Conservation (phyloP, 148 eudicot genomes). For the Beta vulgaris region DNA sequence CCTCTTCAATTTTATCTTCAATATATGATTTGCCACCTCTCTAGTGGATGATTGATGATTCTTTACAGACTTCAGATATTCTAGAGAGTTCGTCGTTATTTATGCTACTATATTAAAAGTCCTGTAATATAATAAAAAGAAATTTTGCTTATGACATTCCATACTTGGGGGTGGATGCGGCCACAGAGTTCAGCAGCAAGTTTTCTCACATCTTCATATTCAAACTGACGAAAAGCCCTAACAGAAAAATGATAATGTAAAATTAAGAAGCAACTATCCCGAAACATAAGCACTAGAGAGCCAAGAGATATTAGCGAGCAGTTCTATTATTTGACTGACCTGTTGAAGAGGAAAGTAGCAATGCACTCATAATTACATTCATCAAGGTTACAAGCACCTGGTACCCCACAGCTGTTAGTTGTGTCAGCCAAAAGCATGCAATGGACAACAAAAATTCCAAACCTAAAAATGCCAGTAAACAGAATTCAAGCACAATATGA, state of each 20-base stretch:
- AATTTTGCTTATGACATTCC: not conserved
- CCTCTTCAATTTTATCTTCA: not conserved
- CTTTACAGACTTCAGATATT: not conserved
- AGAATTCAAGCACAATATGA: not conserved
- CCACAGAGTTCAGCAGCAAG: constrained; percentile 91
- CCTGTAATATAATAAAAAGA: not conserved
- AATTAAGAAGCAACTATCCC: not conserved
- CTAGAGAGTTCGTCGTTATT: not conserved
- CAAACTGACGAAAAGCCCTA: constrained; percentile 63
- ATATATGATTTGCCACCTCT: not conserved
- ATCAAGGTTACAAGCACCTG: constrained; percentile 30
- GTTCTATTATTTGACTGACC: constrained; percentile 31
- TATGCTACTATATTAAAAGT: not conserved
- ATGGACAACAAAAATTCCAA: not conserved
- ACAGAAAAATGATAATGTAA: constrained; percentile 7
- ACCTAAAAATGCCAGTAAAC: not conserved
- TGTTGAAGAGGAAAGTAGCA: constrained; percentile 50
- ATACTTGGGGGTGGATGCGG: constrained; percentile 71
- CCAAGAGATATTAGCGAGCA: not conserved
- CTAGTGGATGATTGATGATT: not conserved
- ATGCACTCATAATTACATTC: constrained; percentile 37
- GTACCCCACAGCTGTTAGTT: not conserved
- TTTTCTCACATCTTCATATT: constrained; percentile 76
- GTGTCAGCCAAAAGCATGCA: not conserved
- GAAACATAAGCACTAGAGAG: not conserved